Conservation (phyloP, 2,329 filamentous ascomycete genomes). For the Colletotrichum neosansevieriae region DNA sequence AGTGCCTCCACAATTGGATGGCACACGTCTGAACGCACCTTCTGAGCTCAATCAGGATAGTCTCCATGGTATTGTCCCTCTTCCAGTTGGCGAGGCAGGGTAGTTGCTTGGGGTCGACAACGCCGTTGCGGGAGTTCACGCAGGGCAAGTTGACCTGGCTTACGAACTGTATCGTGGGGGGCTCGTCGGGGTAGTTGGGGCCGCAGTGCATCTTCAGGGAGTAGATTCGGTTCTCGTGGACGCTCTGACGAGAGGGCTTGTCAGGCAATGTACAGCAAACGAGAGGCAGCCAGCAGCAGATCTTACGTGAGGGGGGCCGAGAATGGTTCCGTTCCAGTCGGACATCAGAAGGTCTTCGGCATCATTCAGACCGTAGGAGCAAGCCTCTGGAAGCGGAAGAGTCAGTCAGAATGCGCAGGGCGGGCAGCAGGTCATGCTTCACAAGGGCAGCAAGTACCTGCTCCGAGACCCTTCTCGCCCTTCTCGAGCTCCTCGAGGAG, state of each 20-base stretch:
- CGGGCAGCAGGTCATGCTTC: slow-evolving; percentile 2
- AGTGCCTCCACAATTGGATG: neutral
- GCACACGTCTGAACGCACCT: slow-evolving; percentile 62
- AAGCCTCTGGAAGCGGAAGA: slow-evolving; percentile 76
- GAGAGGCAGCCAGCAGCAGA: neutral
- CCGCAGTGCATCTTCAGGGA: slow-evolving; percentile 97
- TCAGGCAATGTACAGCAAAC: slow-evolving; percentile 16
- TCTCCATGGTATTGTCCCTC: slow-evolving; percentile 95
- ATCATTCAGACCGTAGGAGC: slow-evolving; percentile 95
- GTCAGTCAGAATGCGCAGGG: slow-evolving; percentile 29
- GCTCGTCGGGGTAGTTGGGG: slow-evolving; percentile 86
- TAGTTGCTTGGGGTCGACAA: slow-evolving; percentile 87
- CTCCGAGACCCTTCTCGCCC: slow-evolving; percentile 96
- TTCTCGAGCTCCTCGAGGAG: slow-evolving; percentile 98
- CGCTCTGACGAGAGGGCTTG: slow-evolving; percentile 69
- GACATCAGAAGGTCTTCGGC: slow-evolving; percentile 96
- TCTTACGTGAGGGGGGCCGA: slow-evolving; percentile 93
- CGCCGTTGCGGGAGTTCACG: slow-evolving; percentile 82
- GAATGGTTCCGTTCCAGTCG: slow-evolving; percentile 98
- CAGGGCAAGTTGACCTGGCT: slow-evolving; percentile 97
- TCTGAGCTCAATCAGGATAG: slow-evolving; percentile 86
- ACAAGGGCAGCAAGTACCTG: slow-evolving; percentile 67
- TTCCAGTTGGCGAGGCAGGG: slow-evolving; percentile 92
- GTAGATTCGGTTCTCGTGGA: slow-evolving; percentile 99
- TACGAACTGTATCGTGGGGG: slow-evolving; percentile 91